These are phyloP conservation scores for Colletotrichum trifolii DNA, from an alignment of 2,329 filamentous ascomycete species.

Conservation along the genomic window DNA sequence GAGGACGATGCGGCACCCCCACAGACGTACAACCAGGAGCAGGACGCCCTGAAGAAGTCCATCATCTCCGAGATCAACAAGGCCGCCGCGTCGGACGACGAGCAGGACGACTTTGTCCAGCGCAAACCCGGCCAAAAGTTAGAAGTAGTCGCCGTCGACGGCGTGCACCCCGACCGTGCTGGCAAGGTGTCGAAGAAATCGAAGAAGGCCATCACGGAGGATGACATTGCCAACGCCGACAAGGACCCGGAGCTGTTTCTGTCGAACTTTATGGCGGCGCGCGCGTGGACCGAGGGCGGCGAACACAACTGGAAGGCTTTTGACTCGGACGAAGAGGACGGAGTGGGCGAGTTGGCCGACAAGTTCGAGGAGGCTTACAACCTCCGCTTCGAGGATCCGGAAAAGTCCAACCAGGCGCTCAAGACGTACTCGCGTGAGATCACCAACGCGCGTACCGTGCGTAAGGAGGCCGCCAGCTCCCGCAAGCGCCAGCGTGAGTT, in stretches of 20 bases:
- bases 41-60: constrained; percentile 81
- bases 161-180: constrained; percentile 68
- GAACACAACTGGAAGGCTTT: constrained; percentile 81
- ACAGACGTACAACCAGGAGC: constrained; percentile 87
- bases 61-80: constrained; percentile 86
- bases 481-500: constrained; percentile 83
- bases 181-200: constrained; percentile 57
- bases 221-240: constrained; percentile 80
- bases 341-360: constrained; percentile 71
- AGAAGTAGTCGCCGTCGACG: constrained; percentile 46
- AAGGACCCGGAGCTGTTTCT: constrained; percentile 91
- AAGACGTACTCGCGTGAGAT: constrained; percentile 91
- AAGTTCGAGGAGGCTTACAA: constrained; percentile 94
- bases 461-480: constrained; percentile 82
- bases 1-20: constrained; percentile 63
- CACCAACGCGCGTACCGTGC: constrained; percentile 82
- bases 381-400: constrained; percentile 92
- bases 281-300: constrained; percentile 82
- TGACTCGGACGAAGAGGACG: constrained; percentile 89
- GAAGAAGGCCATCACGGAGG: constrained; percentile 55
- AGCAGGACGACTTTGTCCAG: constrained; percentile 77
- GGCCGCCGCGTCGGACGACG: constrained; percentile 63
- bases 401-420: constrained; percentile 86
- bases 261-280: constrained; percentile 93
- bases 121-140: constrained; percentile 68